Percentiles rank a stretch among this genome's conserved stretches.
Evolutionary conservation across 1,284 basidiomycete species (phyloP).

Genomic region (Rhodotorula sp.): DNA sequence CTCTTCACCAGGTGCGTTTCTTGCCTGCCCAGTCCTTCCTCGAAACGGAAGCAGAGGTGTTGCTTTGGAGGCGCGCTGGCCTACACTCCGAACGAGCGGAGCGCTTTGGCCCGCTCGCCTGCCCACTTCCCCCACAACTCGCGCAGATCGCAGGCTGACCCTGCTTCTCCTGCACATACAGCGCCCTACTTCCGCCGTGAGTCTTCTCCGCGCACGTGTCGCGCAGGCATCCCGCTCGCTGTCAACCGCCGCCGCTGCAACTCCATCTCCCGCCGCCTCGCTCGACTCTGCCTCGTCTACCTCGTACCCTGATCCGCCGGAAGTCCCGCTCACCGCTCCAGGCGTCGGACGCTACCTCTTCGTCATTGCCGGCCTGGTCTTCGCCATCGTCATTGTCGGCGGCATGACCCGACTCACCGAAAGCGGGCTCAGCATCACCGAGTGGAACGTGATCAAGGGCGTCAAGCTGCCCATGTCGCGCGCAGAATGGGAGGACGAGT

Average conservation of each 20-base stretch:
- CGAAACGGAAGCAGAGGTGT: no score
- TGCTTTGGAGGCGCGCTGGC: no score
- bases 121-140: not conserved
- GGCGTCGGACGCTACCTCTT: conserved; percentile 78
- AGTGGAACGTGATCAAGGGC: conserved; percentile 95
- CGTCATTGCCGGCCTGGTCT: conserved; percentile 77
- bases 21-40: not conserved
- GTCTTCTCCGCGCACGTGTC: not conserved
- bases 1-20: conserved; percentile 5
- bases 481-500: conserved; percentile 84
- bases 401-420: conserved; percentile 96
- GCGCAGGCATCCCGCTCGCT: conserved; percentile 2
- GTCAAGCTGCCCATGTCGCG: conserved; percentile 76
- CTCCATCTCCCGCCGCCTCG: not conserved
- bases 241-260: conserved; percentile 3
- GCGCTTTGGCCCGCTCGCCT: no score
- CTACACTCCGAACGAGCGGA: no score
- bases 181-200: not conserved
- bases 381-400: conserved; percentile 91
- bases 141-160: not conserved
- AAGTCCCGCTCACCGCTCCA: conserved; percentile 67
- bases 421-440: conserved; percentile 94
- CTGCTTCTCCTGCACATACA: not conserved
- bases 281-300: conserved; percentile 42
- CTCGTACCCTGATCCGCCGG: conserved; percentile 21